A percentile compares a stretch with the other conserved stretches of the same genome.
Conservation (phyloP, 768 basidiomycete species). For the Melanogaster broomeanus region DNA sequence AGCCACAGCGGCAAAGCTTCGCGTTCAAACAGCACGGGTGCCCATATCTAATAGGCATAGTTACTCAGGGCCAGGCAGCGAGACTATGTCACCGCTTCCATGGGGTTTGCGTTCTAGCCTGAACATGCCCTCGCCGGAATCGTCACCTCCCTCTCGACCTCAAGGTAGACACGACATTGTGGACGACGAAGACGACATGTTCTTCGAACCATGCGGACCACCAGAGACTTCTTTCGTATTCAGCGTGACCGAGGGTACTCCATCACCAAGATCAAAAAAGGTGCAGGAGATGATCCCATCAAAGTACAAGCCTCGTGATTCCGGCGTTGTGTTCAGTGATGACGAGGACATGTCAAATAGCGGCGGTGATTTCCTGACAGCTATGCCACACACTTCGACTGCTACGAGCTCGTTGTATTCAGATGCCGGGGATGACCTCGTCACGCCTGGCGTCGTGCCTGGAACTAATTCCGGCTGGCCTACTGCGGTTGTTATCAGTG, state of each 20-base stretch:
- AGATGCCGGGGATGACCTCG: constrained; percentile 60
- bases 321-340: constrained; percentile 62
- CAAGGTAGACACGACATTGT: constrained; percentile 28
- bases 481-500: constrained; percentile 37
- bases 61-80: constrained; percentile 54
- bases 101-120: constrained; percentile 41
- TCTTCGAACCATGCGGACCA: constrained; percentile 48
- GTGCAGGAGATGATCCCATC: constrained; percentile 46
- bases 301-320: constrained; percentile 75
- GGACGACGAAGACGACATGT: constrained; percentile 56
- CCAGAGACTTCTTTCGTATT: constrained; percentile 57
- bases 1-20: constrained; percentile 5
- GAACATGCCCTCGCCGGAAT: constrained; percentile 47
- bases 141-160: constrained; percentile 44
- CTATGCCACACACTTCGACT: constrained; percentile 59
- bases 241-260: constrained; percentile 55
- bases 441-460: constrained; percentile 66
- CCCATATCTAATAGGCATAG: constrained; percentile 57
- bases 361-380: constrained; percentile 24
- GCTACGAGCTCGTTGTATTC: constrained; percentile 64
- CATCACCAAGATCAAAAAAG: constrained; percentile 50
- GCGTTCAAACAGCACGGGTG: constrained; percentile 21
- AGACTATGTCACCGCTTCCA: constrained; percentile 29
- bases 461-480: constrained; percentile 66
- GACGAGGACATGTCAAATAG: constrained; percentile 44